Conservation (phyloP, 2,329 filamentous ascomycete species). For the Aspergillus oerlinghausenensis region DNA sequence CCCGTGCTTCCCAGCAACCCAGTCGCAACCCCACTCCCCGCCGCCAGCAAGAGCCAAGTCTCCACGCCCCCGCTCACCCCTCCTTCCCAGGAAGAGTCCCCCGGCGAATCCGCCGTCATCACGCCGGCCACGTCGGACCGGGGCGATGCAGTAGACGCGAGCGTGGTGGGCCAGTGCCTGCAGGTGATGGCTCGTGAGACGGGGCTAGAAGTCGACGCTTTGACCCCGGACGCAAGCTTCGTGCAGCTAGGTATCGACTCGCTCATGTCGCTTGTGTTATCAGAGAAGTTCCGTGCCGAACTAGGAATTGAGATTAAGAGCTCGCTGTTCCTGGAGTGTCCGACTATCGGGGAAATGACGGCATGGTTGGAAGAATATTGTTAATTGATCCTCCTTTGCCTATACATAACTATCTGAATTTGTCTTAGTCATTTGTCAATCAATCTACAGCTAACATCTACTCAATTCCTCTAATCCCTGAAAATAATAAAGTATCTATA, state of each 20-base stretch:
- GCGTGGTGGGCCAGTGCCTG: conserved; percentile 15
- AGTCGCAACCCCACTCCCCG: no score
- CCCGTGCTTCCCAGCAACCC: no score
- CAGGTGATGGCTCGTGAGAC: conserved; percentile 26
- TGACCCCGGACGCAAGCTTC: conserved; percentile 23
- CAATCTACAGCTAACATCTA: no score
- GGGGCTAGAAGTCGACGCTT: conserved; percentile 17
- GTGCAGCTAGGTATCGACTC: conserved; percentile 33
- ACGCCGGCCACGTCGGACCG: background rate
- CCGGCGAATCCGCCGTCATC: background rate
- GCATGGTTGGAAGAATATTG: conserved; percentile 12
- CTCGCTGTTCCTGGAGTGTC: conserved; percentile 21
- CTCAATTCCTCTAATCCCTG: no score
- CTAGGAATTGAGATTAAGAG: conserved; percentile 27
- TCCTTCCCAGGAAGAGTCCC: no score
- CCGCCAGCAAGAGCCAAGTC: no score
- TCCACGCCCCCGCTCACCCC: no score
- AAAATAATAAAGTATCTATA: no score
- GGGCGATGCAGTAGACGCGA: background rate
- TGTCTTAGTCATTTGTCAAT: no score
- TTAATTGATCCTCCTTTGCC: background rate
- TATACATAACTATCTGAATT: no score
- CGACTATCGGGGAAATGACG: conserved; percentile 17
- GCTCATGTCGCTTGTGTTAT: conserved; percentile 33
- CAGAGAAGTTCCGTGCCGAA: conserved; percentile 28